Conservation (phyloP, 2,329 filamentous ascomycete genomes). For the Hysterium pulicare region DNA sequence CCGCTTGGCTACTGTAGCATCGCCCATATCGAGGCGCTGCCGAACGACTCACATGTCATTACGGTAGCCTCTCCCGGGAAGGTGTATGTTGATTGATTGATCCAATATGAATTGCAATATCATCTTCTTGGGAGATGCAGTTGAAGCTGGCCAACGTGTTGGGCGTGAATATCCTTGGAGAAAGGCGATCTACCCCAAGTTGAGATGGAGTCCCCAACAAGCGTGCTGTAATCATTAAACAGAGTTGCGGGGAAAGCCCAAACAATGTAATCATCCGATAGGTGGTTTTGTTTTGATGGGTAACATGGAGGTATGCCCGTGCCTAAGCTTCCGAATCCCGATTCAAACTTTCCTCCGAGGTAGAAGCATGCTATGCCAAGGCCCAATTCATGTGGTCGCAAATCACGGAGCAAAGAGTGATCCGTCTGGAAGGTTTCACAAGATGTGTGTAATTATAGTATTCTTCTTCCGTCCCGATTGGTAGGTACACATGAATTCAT, state of each 20-base stretch:
- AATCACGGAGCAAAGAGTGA: too few species aligned
- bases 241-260: neutral
- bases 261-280: neutral
- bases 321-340: neutral
- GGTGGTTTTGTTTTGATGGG: neutral
- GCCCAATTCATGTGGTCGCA: too few species aligned
- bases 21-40: neutral
- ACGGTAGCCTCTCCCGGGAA: neutral
- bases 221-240: neutral
- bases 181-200: neutral
- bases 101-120: neutral
- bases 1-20: neutral
- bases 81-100: neutral
- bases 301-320: neutral
- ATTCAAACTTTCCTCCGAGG: neutral
- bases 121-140: neutral
- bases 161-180: too few species aligned
- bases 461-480: neutral
- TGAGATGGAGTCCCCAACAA: neutral
- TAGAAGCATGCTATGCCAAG: neutral
- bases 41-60: neutral
- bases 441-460: neutral
- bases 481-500: neutral
- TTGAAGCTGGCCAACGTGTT: too few species aligned
- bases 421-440: neutral